Conservation (phyloP, 768 basidiomycete species). For the Russula olivacea region DNA sequence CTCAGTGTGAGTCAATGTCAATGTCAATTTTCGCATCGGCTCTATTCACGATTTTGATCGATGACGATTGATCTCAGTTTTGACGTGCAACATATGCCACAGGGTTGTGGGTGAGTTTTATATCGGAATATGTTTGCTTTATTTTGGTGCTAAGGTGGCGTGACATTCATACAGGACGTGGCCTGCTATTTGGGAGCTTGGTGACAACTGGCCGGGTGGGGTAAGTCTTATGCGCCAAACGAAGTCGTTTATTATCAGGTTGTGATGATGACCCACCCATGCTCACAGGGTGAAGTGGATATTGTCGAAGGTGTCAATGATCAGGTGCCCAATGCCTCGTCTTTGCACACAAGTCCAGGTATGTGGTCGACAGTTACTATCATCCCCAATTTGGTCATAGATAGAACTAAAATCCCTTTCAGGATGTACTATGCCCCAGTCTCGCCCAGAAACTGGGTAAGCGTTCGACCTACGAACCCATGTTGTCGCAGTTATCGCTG, state of each 20-base stretch:
- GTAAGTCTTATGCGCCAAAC: conserved; percentile 28
- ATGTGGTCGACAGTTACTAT: background rate
- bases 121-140: conserved; percentile 15
- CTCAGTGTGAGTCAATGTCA: conserved; percentile 40
- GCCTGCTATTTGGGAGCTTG: conserved; percentile 57
- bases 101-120: conserved; percentile 47
- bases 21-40: background rate
- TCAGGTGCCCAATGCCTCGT: conserved; percentile 43
- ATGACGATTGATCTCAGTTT: conserved; percentile 29
- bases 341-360: conserved; percentile 49
- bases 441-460: conserved; percentile 45
- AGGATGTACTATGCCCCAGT: conserved; percentile 52
- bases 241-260: background rate
- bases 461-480: conserved; percentile 1
- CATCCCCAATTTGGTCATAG: background rate
- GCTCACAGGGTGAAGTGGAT: conserved; percentile 44
- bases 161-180: conserved; percentile 32
- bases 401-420: conserved; percentile 20
- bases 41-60: background rate
- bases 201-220: conserved; percentile 44
- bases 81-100: conserved; percentile 54
- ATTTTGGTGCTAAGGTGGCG: background rate
- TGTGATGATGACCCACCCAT: conserved; percentile 25
- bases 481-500: background rate
- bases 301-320: conserved; percentile 57